Percentiles rank a stretch among this genome's conserved stretches.
Conservation (phyloP, 306 rosid species). For the Purshia tridentata region DNA sequence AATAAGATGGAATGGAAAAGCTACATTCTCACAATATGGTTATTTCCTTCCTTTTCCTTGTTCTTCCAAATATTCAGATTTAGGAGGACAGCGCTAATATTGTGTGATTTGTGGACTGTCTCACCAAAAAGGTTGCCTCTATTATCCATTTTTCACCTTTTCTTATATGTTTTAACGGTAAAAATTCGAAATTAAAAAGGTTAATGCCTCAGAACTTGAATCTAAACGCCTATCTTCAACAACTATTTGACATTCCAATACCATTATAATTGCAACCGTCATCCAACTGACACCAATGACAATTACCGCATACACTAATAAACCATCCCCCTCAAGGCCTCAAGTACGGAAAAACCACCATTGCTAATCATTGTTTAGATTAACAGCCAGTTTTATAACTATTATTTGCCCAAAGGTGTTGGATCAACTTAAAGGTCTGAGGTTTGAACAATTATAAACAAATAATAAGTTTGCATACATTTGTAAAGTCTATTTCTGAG, state of each 20-base stretch:
- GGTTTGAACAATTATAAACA: neutral
- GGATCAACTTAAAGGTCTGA: neutral
- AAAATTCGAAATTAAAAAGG: neutral
- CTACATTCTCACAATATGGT: neutral
- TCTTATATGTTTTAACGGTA: neutral
- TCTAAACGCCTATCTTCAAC: neutral
- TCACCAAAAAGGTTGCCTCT: neutral
- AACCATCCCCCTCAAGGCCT: neutral
- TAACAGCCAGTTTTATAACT: neutral
- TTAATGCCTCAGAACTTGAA: constrained; percentile 1
- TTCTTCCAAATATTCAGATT: neutral
- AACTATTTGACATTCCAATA: neutral
- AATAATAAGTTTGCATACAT: neutral
- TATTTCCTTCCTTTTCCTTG: neutral
- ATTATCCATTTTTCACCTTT: neutral
- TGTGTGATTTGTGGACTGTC: neutral
- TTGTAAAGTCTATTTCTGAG: neutral
- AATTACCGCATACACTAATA: neutral
- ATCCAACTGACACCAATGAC: neutral
- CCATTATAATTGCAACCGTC: neutral
- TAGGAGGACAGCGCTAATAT: neutral
- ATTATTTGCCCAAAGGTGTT: neutral
- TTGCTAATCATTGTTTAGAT: neutral
- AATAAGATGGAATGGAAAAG: neutral
- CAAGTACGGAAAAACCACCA: neutral